Percentiles rank a stretch among this genome's conserved stretches.
Evolutionary conservation across 2,329 filamentous ascomycete genomes (phyloP).

Genomic region (Fusarium sp.): DNA sequence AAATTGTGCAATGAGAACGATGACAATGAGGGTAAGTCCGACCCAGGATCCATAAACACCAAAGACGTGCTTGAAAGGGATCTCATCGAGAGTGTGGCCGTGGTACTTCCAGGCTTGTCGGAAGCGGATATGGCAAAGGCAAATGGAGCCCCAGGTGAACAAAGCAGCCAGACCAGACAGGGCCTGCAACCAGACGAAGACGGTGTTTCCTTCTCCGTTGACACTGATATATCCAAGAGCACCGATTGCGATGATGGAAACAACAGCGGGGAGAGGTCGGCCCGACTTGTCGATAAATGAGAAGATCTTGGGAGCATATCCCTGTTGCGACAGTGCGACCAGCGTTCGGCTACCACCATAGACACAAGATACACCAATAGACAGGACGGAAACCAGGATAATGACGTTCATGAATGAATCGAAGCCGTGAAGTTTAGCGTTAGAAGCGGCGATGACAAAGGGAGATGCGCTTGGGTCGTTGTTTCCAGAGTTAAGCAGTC

Average conservation of each 20-base stretch:
- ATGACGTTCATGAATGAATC: constrained; percentile 70
- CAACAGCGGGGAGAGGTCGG: constrained; percentile 64
- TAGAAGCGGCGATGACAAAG: constrained; percentile 68
- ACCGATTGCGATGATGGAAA: constrained; percentile 61
- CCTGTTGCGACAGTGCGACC: constrained; percentile 68
- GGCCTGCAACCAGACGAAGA: constrained; percentile 75
- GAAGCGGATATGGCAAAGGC: constrained; percentile 76
- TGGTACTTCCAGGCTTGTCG: constrained; percentile 71
- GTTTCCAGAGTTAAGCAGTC: constrained; percentile 62
- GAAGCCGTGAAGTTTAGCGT: constrained; percentile 64
- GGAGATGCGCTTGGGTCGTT: constrained; percentile 57
- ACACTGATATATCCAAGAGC: constrained; percentile 63
- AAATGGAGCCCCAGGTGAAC: constrained; percentile 78
- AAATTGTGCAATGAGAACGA: constrained; percentile 68
- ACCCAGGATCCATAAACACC: constrained; percentile 74
- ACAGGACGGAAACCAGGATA: constrained; percentile 68
- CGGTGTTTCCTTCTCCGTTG: constrained; percentile 56
- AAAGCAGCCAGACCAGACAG: constrained; percentile 73
- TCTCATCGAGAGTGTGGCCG: constrained; percentile 73
- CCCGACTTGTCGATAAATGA: constrained; percentile 68
- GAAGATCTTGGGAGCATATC: constrained; percentile 68
- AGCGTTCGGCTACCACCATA: constrained; percentile 71
- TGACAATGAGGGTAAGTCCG: constrained; percentile 67
- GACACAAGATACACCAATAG: constrained; percentile 68
- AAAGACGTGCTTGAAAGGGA: constrained; percentile 71